Evolutionary conservation across 768 basidiomycete genomes (phyloP), one percentile per base, ranked within the genome.

Genomic region (Krasilnikovozyma curviuscula): DNA sequence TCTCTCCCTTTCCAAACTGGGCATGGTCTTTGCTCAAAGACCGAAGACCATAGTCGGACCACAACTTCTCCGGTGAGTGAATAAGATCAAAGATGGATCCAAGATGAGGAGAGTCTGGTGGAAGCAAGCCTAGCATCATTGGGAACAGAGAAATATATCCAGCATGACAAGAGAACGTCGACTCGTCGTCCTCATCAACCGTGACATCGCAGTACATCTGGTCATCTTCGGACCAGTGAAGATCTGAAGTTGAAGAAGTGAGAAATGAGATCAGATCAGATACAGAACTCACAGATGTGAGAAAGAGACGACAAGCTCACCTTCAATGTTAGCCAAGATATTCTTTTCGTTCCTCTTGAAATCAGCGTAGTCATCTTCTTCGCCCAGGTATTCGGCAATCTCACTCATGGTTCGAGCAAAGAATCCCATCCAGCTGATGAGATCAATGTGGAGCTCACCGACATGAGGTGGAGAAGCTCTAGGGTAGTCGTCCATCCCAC

Each of bases 401-500:
- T 81, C 81, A 44, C 71, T 73, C 89, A 97, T 97, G 25, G 89
- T 95, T 55, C 80, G 71, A 29, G 83, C 75, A 65, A 95, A 97
- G 70, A 86, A 93, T 3, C 75, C 89, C 78, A 95, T 84, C 89
- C 89, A 97, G 27, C 81, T 80, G 54, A 88, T 83, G 49, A 95
- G 66, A 64, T 97, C 89, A 50, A 95, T 63, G 63, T 97, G 89
- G 40, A 97, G 69, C 66, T 95, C 89, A 41, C 91, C 89, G 2
- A 77, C 71, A 59, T 88, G 84, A 6, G 89, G 81, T 24, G 78
- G 75, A 13, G 44, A 52, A 2, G 82, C 86, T 46, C 89, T 73
- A 10, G 89, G 89, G 63, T 89, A 95, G 65, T 97, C 89, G 61
- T 97, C 89, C 77, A 97, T 79, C 1, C 89, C 89, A 57, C 81